Conservation (phyloP, 1,139 yeast genomes). For the Suhomyces wounanorum region DNA sequence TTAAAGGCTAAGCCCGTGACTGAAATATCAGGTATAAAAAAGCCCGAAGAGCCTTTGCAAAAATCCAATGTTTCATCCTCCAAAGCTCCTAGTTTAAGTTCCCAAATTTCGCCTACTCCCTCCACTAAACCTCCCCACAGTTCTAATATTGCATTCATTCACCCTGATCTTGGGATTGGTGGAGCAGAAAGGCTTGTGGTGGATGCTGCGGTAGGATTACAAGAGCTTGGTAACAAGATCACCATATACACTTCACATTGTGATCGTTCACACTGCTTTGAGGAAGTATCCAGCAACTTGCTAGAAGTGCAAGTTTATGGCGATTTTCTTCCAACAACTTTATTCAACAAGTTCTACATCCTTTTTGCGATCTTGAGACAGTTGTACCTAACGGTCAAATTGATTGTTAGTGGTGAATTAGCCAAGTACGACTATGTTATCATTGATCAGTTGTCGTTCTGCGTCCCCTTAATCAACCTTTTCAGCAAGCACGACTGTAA, state of each 20-base stretch:
- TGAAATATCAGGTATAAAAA: conserved; percentile 3
- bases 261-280: conserved; percentile 83
- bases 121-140: conserved; percentile 1
- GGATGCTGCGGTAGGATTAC: conserved; percentile 90
- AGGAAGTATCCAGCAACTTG: conserved; percentile 65
- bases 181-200: conserved; percentile 97
- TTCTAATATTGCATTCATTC: conserved; percentile 72
- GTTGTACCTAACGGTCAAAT: conserved; percentile 55
- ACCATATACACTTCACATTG: conserved; percentile 86
- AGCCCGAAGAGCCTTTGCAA: background rate
- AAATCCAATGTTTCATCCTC: background rate
- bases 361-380: conserved; percentile 86
- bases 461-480: conserved; percentile 71
- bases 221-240: conserved; percentile 60
- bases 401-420: conserved; percentile 54
- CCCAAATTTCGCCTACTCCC: background rate
- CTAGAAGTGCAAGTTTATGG: conserved; percentile 75
- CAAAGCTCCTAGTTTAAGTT: background rate
- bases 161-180: conserved; percentile 94
- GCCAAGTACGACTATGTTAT: conserved; percentile 66
- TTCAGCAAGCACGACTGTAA: conserved; percentile 45
- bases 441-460: conserved; percentile 85
- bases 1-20: conserved; percentile 8
- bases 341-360: conserved; percentile 70
- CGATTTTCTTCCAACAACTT: conserved; percentile 73